Evolutionary conservation across 768 basidiomycete genomes (phyloP), one percentile per base, ranked within the genome.

Genomic region (Boletus tomentosulus): DNA sequence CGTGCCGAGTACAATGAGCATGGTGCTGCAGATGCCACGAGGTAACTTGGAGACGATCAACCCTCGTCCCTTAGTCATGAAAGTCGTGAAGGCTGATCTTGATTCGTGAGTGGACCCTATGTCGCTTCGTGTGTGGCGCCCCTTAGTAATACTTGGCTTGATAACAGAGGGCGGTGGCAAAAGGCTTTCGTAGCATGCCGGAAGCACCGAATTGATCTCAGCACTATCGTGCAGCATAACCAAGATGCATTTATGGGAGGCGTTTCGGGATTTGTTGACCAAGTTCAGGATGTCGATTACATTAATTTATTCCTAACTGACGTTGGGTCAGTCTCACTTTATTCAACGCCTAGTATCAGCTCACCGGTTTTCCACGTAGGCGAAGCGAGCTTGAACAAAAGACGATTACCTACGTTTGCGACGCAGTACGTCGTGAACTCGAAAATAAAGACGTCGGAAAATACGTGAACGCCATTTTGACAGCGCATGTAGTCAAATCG

Each of bases 41-140:
- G 97, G 97, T 1, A 98, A 98, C 70, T 66, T 99, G 56, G 97
- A 99, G 74, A 98, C 93, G 1, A 86, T 99, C 50, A 92, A 88
- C 62, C 97, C 97, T 3, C 77, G 97, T 41, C 89, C 95, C 12
- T 71, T 99, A 61, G 94, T 98, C 16, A 83, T 97, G 76, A 80
- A 86, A 52, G 86, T 92, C 6, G 86, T 98, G 1, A 80, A 81
- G 48, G 76, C 81, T 49, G 89, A 95, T 64, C 73, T 98, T 6
- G 78, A 87, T 35, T 74, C 70, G 94, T 78, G 34, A 34, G 53
- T 59, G 38, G 27, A 45, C 25, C 38, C 16, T 27, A 1, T 31
- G 30, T 51, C 39, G n/a, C 19, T 48, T 54, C 16, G 16, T 15
- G 19, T 35, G 22, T 35, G 13, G 22, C 15, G 37, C 10, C 41